Percentiles rank a stretch among this genome's conserved stretches.
Evolutionary conservation across 306 rosid genomes (phyloP).

Genomic region (Arachis hypogaea): DNA sequence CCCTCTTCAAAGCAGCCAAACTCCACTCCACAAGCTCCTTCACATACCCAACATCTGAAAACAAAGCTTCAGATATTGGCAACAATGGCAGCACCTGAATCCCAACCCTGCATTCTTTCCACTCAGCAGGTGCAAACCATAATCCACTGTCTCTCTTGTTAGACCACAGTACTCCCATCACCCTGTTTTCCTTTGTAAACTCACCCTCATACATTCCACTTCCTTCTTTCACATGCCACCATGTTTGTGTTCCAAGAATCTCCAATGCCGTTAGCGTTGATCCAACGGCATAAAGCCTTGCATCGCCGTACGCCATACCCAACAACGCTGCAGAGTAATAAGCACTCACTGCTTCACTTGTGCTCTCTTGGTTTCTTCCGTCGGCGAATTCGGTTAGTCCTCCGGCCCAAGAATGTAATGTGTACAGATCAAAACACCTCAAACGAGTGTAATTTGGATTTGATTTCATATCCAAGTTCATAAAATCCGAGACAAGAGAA

Average conservation of each 20-base stretch:
- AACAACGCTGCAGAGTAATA: slow-evolving; percentile 83
- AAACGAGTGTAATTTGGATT: slow-evolving; percentile 60
- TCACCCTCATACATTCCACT: slow-evolving; percentile 57
- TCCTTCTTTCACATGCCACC: slow-evolving; percentile 82
- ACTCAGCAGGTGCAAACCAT: slow-evolving; percentile 84
- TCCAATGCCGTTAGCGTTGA: slow-evolving; percentile 72
- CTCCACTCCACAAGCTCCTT: slow-evolving; percentile 86
- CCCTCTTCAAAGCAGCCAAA: slow-evolving; percentile 61
- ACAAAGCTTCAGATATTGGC: slow-evolving; percentile 71
- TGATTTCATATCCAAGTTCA: slow-evolving; percentile 52
- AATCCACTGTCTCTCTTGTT: slow-evolving; percentile 87
- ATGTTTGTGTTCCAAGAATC: slow-evolving; percentile 66
- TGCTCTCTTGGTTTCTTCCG: slow-evolving; percentile 89
- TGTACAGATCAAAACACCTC: slow-evolving; percentile 75
- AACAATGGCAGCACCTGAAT: slow-evolving; percentile 74
- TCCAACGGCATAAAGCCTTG: slow-evolving; percentile 56
- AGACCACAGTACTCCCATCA: slow-evolving; percentile 77
- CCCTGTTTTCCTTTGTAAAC: slow-evolving; percentile 59
- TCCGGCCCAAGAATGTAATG: slow-evolving; percentile 90
- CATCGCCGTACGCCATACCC: slow-evolving; percentile 80
- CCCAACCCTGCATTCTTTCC: slow-evolving; percentile 84
- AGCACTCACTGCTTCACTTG: slow-evolving; percentile 82
- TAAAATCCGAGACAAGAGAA: slow-evolving; percentile 66
- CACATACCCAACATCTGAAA: slow-evolving; percentile 59
- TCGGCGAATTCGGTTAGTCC: slow-evolving; percentile 81